Evolutionary conservation across 805 yeast genomes (phyloP), one percentile per base, ranked within the genome.

Genomic region (Sugiyamaella qingdaonensis): DNA sequence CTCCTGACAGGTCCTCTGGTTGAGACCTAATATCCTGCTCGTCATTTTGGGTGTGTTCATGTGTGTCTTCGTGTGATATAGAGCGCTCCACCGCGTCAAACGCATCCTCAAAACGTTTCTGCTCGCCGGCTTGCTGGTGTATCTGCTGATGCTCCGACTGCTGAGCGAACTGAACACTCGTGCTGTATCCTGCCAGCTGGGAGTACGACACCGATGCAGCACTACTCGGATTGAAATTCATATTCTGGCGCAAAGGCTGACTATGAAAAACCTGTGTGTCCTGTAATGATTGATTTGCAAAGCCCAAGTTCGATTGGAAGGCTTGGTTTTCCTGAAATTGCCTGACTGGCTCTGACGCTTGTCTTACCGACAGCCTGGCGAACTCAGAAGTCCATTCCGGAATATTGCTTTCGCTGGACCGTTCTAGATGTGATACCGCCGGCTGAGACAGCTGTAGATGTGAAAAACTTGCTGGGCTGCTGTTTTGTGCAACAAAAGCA

Each of bases 51-150:
- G 24, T 43, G 35, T 3, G 27, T 16, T 10, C 13, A 21, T 11
- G 19, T 16, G 29, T 16, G 35, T 43, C 29, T 4, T 24, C 29
- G 7, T 24, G 7, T 24, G 29, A 24, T 10, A 57, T 39, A n/a
- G 53, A 33, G 39, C 48, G 24, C 42, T 63, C 67, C 1, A 62
- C 57, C 10, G 57, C 54, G 10, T 50, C 61, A 51, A 62, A 63
- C 8, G 64, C 65, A 14, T 54, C 56, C 19, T 58, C 64, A 52
- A 64, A 64, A 10, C 56, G 54, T 31, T 49, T 48, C 18, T 58
- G 45, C 41, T 57, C 53, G 14, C 48, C 51, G 14, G 58, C 57
- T 27, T 53, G 13, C 24, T 55, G 51, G 34, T 61, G 65, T 8
- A 43, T 33, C 53, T 63, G 66, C 34, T 54, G 50, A 32, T 61